Base-by-base conservation (phyloP, 106 monocot species). In the Dioscorea alata region DNA sequence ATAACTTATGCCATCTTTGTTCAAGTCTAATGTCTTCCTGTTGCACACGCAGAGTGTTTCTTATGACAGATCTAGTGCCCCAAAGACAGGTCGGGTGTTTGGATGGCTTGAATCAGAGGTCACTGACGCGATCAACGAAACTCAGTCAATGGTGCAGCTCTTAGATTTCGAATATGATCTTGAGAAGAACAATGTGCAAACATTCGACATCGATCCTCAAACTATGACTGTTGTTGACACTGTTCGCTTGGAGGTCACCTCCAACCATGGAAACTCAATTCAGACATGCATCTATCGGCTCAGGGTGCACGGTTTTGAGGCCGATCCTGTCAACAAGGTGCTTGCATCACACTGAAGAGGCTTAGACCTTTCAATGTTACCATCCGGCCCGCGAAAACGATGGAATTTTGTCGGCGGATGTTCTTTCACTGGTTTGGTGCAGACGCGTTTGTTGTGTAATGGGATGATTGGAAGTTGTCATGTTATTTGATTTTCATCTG, bases 201-300 rank as follows among this genome's bases (percentile, higher is more conserved):
- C 85, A 28, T 91, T 91, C 66, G 35, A 60, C 13, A 69, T 81
- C 0, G 74, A 79, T 23, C 13, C 79, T 13, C 33, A 70, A 2
- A 60, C 54, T 20, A 22, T 68, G 0, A 52, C 66, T 0, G 33
- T 84, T 15, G 57, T 88, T 66, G 91, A 91, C 81, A 80, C 69
- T 50, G 78, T 96, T 54, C 75, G 82, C 17, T 60, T 91, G 8
- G 81, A 91, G n/a, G 78, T 89, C 77, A 67, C 66, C 31, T 91
- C 91, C 61, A 96, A 96, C 78, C 88, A 91, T 65, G 95, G 88
- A 16, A 88, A 70, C 67, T 68, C 77, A 32, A 54, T 69, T 4
- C 78, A 78, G 20, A 96, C 95, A 6, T 96, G 95, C 76, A 85
- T 96, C 65, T 96, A 96, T 28, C 83, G 95, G 67, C 65, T 79